Evolutionary conservation across 352 stramenopile species (phyloP).

Genomic region (Phytophthora meadii): DNA sequence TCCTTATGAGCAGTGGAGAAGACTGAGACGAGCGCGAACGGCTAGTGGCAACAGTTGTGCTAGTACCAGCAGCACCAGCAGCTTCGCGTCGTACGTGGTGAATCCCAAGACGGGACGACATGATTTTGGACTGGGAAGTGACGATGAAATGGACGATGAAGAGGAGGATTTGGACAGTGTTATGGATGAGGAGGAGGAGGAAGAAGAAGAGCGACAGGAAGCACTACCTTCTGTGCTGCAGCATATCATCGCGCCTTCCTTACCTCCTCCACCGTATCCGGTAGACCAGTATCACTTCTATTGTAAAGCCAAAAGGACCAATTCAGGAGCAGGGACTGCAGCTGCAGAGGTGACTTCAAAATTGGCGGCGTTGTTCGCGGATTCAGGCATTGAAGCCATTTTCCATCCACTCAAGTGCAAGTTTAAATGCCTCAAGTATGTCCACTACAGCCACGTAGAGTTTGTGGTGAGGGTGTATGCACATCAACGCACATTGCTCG

Average conservation of each 20-base stretch:
- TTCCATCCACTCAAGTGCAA: constrained; percentile 83
- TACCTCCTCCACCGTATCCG: constrained; percentile 74
- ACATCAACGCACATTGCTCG: constrained; percentile 50
- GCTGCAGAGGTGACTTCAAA: constrained; percentile 59
- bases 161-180: constrained; percentile 26
- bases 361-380: constrained; percentile 46
- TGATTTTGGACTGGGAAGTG: constrained; percentile 52
- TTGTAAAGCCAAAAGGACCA: constrained; percentile 40
- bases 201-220: constrained; percentile 18
- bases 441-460: constrained; percentile 86
- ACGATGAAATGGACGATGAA: constrained; percentile 34
- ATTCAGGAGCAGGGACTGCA: constrained; percentile 30
- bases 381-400: constrained; percentile 71
- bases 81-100: constrained; percentile 59
- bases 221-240: constrained; percentile 38
- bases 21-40: constrained; percentile 56
- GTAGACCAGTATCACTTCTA: constrained; percentile 89
- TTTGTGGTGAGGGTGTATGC: constrained; percentile 80
- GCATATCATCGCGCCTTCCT: constrained; percentile 55
- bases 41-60: constrained; percentile 72
- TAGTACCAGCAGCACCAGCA: constrained; percentile 65
- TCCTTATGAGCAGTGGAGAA: constrained; percentile 46
- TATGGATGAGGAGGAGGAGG: constrained; percentile 26
- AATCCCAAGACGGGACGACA: constrained; percentile 45
- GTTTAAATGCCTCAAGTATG: constrained; percentile 89